Evolutionary conservation across 2,329 filamentous ascomycete species (phyloP), one percentile per base, ranked within the genome.

Genomic region (Fusarium robinianum): DNA sequence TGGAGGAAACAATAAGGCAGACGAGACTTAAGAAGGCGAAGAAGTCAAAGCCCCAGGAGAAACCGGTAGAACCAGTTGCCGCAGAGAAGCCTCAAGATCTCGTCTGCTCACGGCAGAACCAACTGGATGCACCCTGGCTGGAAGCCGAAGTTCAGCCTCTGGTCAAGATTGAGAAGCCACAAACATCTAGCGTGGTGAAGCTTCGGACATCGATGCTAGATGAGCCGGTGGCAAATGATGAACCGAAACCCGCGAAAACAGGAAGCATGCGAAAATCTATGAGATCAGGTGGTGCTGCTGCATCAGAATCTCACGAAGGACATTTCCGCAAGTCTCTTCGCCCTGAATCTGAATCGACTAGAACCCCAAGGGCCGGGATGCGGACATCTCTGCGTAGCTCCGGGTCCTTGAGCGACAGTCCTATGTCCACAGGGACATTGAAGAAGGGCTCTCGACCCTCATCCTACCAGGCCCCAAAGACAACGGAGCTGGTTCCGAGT

Each of bases 141-240:
- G 45, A 47, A 8, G 50, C 58, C 9, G 51, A 53, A 16, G 36
- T 35, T 12, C 34, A 49, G 15, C 36, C 53, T 32, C 31, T 36
- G 10, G 17, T 43, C 2, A 48, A 26, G 9, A 27, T 14, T 17
- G 22, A 30, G 17, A 45, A 41, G 23, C 26, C 33, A 10, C 32
- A 42, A 14, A 18, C 31, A 16, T 33, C 23, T 2, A 43, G 44
- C 2, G 45, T 36, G 6, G 40, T 45, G n/a, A 66, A 62, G 49
- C 68, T 82, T 42, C 74, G 72, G 25, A 74, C 71, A 46, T 77
- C 77, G 3, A 68, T 79, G 66, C 72, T 77, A 17, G 63, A 68
- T 15, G 61, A 62, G 22, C 36, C 58, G 6, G 21, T 36, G 22
- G 12, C 40, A 37, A 19, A 29, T 14, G 37, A 50, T 15, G 51